phyloP scores from a whole-genome alignment of 2,329 filamentous ascomycete genomes.

The Epichloe brachyelytri region DNA sequence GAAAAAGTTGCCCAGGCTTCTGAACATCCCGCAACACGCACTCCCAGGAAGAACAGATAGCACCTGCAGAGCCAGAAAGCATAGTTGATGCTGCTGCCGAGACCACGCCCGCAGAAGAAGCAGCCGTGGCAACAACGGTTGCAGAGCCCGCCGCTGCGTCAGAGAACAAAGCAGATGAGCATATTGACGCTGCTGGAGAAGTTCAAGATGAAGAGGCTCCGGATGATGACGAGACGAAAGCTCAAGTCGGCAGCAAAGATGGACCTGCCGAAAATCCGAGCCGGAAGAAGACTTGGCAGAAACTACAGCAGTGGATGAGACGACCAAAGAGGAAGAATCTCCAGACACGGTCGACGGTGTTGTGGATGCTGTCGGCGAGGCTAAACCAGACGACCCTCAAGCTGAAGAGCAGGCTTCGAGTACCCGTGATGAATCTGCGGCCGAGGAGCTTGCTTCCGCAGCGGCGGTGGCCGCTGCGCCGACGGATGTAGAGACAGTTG shows the following conservation, averaged over 20 bases:
- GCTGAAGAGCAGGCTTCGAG: not conserved
- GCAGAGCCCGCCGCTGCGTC: not conserved
- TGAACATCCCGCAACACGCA: not conserved
- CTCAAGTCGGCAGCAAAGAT: not conserved
- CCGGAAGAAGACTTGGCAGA: constrained; percentile 2
- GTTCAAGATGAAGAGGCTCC: not conserved
- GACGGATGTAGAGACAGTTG: not conserved
- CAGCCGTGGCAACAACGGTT: not conserved
- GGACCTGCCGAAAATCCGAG: not conserved
- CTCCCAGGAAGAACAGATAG: not conserved
- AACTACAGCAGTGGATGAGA: not conserved
- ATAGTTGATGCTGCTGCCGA: not conserved
- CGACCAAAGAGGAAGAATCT: not conserved
- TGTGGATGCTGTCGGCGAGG: not conserved
- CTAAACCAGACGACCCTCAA: not conserved
- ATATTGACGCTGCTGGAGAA: constrained; percentile 2
- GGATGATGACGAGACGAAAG: constrained; percentile 1
- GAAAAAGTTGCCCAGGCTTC: constrained; percentile 1
- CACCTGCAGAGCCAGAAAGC: not conserved
- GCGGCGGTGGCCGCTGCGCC: not conserved
- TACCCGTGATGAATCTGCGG: no score
- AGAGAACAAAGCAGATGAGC: no score
- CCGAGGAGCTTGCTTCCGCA: not conserved
- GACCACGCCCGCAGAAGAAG: constrained; percentile 1
- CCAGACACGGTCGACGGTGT: not conserved